Percentiles rank a stretch among this genome's conserved stretches.
These are phyloP conservation scores for Talaromyces stipitatus DNA, from an alignment of 495 filamentous ascomycete genomes.

Conservation along the genomic window DNA sequence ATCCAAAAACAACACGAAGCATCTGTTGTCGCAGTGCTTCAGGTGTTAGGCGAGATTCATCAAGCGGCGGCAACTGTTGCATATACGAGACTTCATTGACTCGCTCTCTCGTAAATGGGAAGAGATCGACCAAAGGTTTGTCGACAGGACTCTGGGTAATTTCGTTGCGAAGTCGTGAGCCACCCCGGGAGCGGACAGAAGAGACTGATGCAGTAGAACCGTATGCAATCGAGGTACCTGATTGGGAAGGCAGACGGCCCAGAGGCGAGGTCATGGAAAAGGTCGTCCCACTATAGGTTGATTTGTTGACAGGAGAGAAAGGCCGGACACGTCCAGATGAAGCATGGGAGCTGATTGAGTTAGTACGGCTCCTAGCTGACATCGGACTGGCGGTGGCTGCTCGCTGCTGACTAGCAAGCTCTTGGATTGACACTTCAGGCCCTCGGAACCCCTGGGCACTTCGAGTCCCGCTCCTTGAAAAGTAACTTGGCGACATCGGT, in stretches of 20 bases:
- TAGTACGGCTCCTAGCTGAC: constrained; percentile 56
- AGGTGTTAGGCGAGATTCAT: constrained; percentile 60
- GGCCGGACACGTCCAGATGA: constrained; percentile 32
- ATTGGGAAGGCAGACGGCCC: constrained; percentile 30
- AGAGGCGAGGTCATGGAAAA: constrained; percentile 32
- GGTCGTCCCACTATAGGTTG: constrained; percentile 39
- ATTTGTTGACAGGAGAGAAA: constrained; percentile 34
- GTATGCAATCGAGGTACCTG: constrained; percentile 27
- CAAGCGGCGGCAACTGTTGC: constrained; percentile 46
- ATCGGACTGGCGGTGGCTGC: constrained; percentile 54
- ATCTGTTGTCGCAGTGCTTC: constrained; percentile 86
- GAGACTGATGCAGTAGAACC: constrained; percentile 56
- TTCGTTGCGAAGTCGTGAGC: constrained; percentile 75
- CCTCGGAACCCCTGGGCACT: constrained; percentile 12
- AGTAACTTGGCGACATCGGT: constrained; percentile 20
- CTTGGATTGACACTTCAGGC: constrained; percentile 33
- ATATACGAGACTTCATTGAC: constrained; percentile 76
- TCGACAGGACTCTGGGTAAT: constrained; percentile 58
- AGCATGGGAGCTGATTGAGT: constrained; percentile 48
- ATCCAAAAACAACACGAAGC: constrained; percentile 92
- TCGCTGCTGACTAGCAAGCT: constrained; percentile 41
- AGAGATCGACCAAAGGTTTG: constrained; percentile 49
- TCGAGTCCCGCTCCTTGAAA: constrained; percentile 15
- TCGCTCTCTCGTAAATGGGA: constrained; percentile 62
- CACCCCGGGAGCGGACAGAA: constrained; percentile 51